A percentile compares a stretch with the other conserved stretches of the same genome.
Evolutionary conservation across 805 yeast genomes (phyloP).

Genomic region (Teunomyces atbi): DNA sequence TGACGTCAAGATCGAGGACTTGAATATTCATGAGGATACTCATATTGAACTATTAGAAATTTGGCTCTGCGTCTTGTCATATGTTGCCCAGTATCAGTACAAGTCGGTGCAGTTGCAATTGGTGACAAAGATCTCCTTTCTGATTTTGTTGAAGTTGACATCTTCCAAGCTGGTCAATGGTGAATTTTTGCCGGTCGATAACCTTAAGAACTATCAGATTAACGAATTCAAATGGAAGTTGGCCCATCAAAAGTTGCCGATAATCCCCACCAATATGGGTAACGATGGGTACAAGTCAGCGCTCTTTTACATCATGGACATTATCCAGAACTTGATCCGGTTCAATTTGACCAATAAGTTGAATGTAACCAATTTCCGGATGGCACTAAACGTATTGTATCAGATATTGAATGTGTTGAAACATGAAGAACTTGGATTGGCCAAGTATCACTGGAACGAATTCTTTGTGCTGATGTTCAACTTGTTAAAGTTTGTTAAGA

Average conservation of each 20-base stretch:
- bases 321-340: constrained; percentile 27
- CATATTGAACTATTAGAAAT: constrained; percentile 23
- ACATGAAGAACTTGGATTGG: constrained; percentile 15
- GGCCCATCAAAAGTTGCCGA: constrained; percentile 39
- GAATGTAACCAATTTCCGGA: constrained; percentile 28
- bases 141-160: constrained; percentile 26
- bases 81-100: constrained; percentile 39
- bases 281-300: constrained; percentile 26
- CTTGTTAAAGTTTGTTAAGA: constrained; percentile 29
- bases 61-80: constrained; percentile 40
- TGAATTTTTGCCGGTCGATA: constrained; percentile 6
- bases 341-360: constrained; percentile 39
- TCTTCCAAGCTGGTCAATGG: constrained; percentile 4
- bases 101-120: constrained; percentile 21
- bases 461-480: constrained; percentile 28
- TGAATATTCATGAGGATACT: constrained; percentile 11
- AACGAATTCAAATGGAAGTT: constrained; percentile 43
- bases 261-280: constrained; percentile 25
- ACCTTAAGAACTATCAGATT: constrained; percentile 16
- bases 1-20: constrained; percentile 13
- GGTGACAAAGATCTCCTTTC: constrained; percentile 26
- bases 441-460: constrained; percentile 35
- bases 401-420: constrained; percentile 20
- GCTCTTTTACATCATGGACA: constrained; percentile 33
- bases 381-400: constrained; percentile 26